phyloP scores from a whole-genome alignment of 2,329 filamentous ascomycete species.

The Exserohilum rostratum region DNA sequence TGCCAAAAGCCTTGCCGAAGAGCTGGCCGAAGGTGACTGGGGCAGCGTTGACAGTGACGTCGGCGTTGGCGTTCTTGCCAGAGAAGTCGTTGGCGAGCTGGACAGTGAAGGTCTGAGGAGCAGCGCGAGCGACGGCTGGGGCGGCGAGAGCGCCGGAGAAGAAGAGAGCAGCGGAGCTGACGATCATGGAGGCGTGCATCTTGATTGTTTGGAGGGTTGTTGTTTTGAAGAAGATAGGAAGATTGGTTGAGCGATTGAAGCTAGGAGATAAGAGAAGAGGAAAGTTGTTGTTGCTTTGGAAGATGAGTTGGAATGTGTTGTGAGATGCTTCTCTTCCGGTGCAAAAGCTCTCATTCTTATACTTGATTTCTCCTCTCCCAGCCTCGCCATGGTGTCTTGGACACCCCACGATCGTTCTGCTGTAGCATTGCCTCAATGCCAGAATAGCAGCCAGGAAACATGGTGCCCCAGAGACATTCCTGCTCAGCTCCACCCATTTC shows the following conservation, averaged over 20 bases:
- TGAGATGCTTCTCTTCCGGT: not conserved
- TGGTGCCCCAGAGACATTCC: not conserved
- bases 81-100: slow-evolving; percentile 8
- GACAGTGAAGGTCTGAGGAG: slow-evolving; percentile 1
- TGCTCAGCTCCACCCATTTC: not conserved
- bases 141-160: slow-evolving; percentile 8
- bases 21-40: slow-evolving; percentile 5
- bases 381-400: not conserved
- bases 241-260: not conserved
- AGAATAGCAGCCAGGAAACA: not conserved
- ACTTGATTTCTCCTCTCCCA: not conserved
- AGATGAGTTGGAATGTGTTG: slow-evolving; percentile 1
- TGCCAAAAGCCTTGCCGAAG: slow-evolving; percentile 3
- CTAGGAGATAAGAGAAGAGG: slow-evolving; percentile 1
- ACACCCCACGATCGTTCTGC: not conserved
- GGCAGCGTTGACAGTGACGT: slow-evolving; percentile 4
- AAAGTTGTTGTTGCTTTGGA: slow-evolving; percentile 5
- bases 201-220: slow-evolving; percentile 1
- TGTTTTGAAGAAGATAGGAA: not conserved
- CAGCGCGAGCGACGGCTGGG: not conserved
- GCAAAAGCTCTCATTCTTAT: slow-evolving; percentile 1
- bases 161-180: slow-evolving; percentile 2
- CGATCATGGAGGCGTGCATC: slow-evolving; percentile 11
- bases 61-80: slow-evolving; percentile 6
- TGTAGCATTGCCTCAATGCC: slow-evolving; percentile 4